These are phyloP conservation scores for Pythium oligandrum DNA, from an alignment of 352 stramenopile species.

Conservation along the genomic window DNA sequence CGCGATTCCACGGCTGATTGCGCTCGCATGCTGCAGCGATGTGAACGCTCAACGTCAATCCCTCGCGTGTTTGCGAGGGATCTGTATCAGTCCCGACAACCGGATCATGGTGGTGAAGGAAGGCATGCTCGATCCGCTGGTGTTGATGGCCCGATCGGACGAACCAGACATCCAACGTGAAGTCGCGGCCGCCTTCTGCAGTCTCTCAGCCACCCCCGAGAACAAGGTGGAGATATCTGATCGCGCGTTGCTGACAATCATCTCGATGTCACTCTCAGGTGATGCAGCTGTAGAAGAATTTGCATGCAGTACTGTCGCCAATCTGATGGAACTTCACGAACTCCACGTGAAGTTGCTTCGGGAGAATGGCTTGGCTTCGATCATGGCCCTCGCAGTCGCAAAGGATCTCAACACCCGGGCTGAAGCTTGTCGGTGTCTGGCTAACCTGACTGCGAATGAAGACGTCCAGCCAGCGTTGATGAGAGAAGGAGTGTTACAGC, in stretches of 20 bases:
- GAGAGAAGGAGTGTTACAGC: constrained; percentile 86
- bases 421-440: constrained; percentile 90
- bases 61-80: constrained; percentile 87
- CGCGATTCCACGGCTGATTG: constrained; percentile 92
- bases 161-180: constrained; percentile 90
- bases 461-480: constrained; percentile 91
- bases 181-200: constrained; percentile 92
- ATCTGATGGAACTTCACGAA: constrained; percentile 93
- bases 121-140: constrained; percentile 93
- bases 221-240: constrained; percentile 96
- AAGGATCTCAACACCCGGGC: constrained; percentile 89
- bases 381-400: constrained; percentile 89
- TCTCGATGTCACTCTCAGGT: constrained; percentile 91
- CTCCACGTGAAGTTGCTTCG: constrained; percentile 93
- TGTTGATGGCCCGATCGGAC: constrained; percentile 93
- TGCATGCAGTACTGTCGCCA: constrained; percentile 92
- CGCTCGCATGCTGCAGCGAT: constrained; percentile 93
- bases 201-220: constrained; percentile 91
- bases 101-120: constrained; percentile 88
- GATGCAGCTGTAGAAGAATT: constrained; percentile 91
- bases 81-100: constrained; percentile 92
- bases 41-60: constrained; percentile 90
- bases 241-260: constrained; percentile 92
- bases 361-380: constrained; percentile 90
- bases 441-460: constrained; percentile 94